These are phyloP conservation scores for Clonostachys byssicola DNA, from an alignment of 2,329 filamentous ascomycete genomes.

Conservation along the genomic window DNA sequence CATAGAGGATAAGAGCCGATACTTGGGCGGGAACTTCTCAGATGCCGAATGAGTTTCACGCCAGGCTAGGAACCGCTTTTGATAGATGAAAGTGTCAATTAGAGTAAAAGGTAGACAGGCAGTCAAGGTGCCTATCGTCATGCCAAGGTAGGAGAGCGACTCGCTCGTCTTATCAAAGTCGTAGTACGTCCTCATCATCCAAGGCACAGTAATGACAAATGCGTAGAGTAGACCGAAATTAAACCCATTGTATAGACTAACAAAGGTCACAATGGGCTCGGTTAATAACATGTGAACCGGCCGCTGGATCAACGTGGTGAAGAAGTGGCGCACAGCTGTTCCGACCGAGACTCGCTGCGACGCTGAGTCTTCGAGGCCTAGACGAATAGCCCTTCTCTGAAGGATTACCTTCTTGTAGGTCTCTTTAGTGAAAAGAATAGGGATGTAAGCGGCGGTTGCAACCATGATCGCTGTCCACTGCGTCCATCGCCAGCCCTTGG, in stretches of 20 bases:
- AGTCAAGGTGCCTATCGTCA: conserved; percentile 61
- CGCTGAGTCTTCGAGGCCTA: conserved; percentile 14
- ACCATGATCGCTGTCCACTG: conserved; percentile 29
- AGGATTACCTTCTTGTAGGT: conserved; percentile 60
- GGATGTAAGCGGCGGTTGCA: conserved; percentile 45
- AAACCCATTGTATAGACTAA: conserved; percentile 64
- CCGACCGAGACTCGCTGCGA: conserved; percentile 15
- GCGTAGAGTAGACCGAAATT: conserved; percentile 55
- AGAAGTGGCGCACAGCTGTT: conserved; percentile 15
- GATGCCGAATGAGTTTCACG: conserved; percentile 39
- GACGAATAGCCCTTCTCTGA: conserved; percentile 33
- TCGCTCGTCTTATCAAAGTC: conserved; percentile 57
- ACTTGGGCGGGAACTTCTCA: conserved; percentile 57
- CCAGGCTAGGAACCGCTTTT: conserved; percentile 44
- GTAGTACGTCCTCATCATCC: conserved; percentile 59
- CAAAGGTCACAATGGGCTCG: conserved; percentile 66
- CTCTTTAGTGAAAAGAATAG: conserved; percentile 53
- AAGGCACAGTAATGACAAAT: conserved; percentile 57
- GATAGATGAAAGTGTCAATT: conserved; percentile 48
- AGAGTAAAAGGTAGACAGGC: conserved; percentile 35
- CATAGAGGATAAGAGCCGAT: conserved; percentile 57
- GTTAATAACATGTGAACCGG: conserved; percentile 67
- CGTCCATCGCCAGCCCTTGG: conserved; percentile 63
- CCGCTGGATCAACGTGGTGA: conserved; percentile 46
- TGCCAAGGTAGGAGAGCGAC: conserved; percentile 64